These are phyloP conservation scores for Allium cepa DNA, from an alignment of 106 monocot genomes.

Conservation along the genomic window DNA sequence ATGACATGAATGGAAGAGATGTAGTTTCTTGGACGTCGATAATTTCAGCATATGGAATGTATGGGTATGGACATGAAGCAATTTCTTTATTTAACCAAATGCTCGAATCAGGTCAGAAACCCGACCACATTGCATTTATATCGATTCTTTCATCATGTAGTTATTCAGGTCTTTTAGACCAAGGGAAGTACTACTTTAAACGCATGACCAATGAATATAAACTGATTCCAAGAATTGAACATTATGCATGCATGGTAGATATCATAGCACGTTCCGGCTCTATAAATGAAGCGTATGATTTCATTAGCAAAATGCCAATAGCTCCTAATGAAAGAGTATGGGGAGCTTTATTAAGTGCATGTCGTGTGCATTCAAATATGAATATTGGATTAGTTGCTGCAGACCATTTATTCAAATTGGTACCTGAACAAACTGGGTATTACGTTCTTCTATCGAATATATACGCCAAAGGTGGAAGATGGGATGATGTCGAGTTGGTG, in stretches of 20 bases:
- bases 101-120: constrained; percentile 41
- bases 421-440: constrained; percentile 67
- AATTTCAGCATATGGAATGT: constrained; percentile 79
- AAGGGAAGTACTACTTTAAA: constrained; percentile 49
- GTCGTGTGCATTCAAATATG: constrained; percentile 56
- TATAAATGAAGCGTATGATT: constrained; percentile 54
- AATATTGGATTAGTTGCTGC: constrained; percentile 55
- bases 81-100: constrained; percentile 64
- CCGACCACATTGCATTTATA: constrained; percentile 76
- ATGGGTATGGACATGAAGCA: constrained; percentile 54
- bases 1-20: constrained; percentile 48
- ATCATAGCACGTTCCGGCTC: constrained; percentile 63
- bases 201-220: constrained; percentile 40
- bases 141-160: constrained; percentile 78
- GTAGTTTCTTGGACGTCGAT: constrained; percentile 83
- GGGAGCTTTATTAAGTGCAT: constrained; percentile 67
- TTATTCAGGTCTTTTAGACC: constrained; percentile 48
- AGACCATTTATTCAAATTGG: constrained; percentile 65
- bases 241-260: constrained; percentile 85
- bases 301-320: constrained; percentile 46
- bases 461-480: constrained; percentile 68
- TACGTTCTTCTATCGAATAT: constrained; percentile 85
- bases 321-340: constrained; percentile 72
- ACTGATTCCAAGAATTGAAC: constrained; percentile 56
- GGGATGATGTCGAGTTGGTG: constrained; percentile 51